A percentile compares a stretch with the other conserved stretches of the same genome.
These are phyloP conservation scores for Wickerhamiella infanticola DNA, from an alignment of 1,139 yeast species.

Conservation along the genomic window DNA sequence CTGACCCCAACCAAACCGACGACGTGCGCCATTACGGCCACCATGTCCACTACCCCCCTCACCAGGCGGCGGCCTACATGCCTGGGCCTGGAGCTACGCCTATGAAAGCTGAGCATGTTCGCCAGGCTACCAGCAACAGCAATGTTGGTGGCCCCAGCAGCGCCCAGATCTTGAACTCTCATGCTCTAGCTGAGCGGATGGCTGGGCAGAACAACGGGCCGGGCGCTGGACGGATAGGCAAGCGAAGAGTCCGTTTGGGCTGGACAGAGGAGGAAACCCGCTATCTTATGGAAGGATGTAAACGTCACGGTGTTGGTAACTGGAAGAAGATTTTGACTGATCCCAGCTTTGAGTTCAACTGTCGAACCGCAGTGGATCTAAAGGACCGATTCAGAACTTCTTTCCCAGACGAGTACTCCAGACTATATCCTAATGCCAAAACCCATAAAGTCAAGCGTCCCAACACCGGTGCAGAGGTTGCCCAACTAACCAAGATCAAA, in stretches of 20 bases:
- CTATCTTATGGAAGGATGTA: conserved; percentile 29
- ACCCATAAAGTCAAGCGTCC: conserved; percentile 26
- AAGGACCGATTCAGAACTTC: conserved; percentile 30
- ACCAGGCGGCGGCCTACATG: not conserved
- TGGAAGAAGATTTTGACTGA: conserved; percentile 32
- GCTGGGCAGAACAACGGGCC: conserved; percentile 5
- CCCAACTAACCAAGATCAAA: conserved; percentile 25
- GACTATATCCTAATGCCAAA: conserved; percentile 30
- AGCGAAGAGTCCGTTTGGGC: conserved; percentile 25
- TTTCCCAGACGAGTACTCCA: conserved; percentile 31
- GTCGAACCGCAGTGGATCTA: conserved; percentile 30
- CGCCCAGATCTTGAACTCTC: not conserved
- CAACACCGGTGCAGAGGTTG: conserved; percentile 9
- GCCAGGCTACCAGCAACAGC: not conserved
- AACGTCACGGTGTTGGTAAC: conserved; percentile 31
- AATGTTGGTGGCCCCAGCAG: not conserved
- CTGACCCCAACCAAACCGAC: not conserved
- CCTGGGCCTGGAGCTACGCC: not conserved
- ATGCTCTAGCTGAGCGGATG: conserved; percentile 1
- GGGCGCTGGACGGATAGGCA: conserved; percentile 15
- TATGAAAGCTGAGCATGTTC: conserved; percentile 1
- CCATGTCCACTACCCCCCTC: conserved; percentile 11
- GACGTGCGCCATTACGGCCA: not conserved
- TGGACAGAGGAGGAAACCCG: conserved; percentile 31
- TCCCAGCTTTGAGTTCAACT: conserved; percentile 26